Evolutionary conservation across 495 filamentous ascomycete species (phyloP), one percentile per base, ranked within the genome.

Genomic region (Penicillium fimorum): DNA sequence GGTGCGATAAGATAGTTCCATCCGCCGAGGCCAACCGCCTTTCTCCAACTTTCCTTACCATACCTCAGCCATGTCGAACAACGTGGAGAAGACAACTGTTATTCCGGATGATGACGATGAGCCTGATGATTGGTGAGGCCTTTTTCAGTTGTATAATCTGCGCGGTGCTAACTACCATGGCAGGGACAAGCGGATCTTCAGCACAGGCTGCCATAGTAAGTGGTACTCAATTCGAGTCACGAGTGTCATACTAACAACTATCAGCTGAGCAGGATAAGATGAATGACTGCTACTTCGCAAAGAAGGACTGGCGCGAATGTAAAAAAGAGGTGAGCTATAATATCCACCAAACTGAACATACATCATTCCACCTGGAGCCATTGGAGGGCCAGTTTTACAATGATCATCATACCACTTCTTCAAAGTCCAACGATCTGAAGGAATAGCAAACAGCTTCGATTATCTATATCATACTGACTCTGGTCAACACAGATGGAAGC

Each of bases 141-240:
- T 10, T 5, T 27, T n/a, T 12, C 32, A 10, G 2, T 5, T 40
- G 27, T 50, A 2, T 50, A 29, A 29, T 52, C 17, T 45, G 30
- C n/a, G 55, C 25, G n/a, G 48, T 33, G 42, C 58, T 61, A 38
- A 67, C 55, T 71, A 11, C 37, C 17, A 27, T 13, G 12, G 43
- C 60, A 92, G 89, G 89, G 91, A 98, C 77, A 93, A 97, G 82
- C 83, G 94, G 64, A 98, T 98, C 66, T 94, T 90, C 76, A 96
- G 91, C 73, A 97, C 94, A 5, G 94, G 94, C 29, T 98, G 94
- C 63, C 82, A 93, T 70, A 82, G 94, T 96, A 75, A 56, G 77
- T 70, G 47, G 38, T 20, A 24, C 47, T 47, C 25, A 30, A 40
- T 51, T 47, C 49, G n/a, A 27, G 22, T 13, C 12, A 22, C 9